Percentiles rank a stretch among this genome's conserved stretches.
Evolutionary conservation across 257 asterid genomes (phyloP).

Genomic region (Primulina eburnea): DNA sequence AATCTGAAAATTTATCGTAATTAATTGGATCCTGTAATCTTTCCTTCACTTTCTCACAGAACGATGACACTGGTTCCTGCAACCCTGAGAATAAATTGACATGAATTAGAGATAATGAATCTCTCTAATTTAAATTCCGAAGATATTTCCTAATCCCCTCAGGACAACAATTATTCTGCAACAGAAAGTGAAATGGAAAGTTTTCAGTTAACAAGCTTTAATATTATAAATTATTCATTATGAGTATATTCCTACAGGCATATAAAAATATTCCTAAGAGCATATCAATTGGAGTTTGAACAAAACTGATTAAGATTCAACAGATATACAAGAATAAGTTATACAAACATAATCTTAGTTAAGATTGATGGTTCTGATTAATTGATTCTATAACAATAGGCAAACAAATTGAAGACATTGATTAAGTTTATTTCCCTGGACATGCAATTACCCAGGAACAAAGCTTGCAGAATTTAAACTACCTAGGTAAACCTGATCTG

Average conservation of each 20-base stretch:
- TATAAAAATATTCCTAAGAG: neutral
- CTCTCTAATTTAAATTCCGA: constrained; percentile 7
- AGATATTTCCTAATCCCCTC: constrained; percentile 7
- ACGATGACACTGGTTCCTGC: constrained; percentile 49
- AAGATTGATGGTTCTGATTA: constrained; percentile 4
- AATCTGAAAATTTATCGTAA: constrained; percentile 49
- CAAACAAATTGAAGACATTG: constrained; percentile 14
- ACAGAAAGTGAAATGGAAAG: constrained; percentile 17
- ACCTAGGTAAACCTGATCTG: constrained; percentile 63
- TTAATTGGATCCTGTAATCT: constrained; percentile 46
- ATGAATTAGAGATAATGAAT: constrained; percentile 23
- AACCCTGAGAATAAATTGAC: constrained; percentile 42
- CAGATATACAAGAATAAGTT: constrained; percentile 14
- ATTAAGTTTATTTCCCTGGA: constrained; percentile 11
- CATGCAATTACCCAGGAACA: constrained; percentile 21
- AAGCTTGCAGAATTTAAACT: constrained; percentile 29
- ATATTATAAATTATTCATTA: constrained; percentile 6
- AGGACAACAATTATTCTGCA: constrained; percentile 21
- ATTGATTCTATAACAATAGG: constrained; percentile 18
- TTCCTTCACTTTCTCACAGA: constrained; percentile 62
- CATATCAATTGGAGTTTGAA: constrained; percentile 6
- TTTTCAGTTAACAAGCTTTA: constrained; percentile 13
- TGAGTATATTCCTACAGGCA: neutral
- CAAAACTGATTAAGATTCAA: constrained; percentile 11
- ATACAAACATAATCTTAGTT: constrained; percentile 9